Evolutionary conservation across 2,329 filamentous ascomycete genomes (phyloP).

Genomic region (Trichoderma arundinaceum): DNA sequence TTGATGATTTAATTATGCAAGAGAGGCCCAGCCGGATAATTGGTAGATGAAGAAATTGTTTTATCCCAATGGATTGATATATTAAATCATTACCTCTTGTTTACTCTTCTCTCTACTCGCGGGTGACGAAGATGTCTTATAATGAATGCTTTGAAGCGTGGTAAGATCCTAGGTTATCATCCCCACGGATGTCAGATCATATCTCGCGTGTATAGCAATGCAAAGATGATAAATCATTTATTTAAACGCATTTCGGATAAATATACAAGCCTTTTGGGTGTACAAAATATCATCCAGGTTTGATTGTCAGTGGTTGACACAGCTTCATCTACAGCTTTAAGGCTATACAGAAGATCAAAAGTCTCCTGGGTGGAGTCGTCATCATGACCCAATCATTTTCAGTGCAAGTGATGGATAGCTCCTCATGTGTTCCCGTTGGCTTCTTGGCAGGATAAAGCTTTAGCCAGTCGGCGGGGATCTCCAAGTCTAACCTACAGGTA

Average conservation of each 20-base stretch:
- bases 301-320: background rate
- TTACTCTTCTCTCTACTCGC: too few relatives aligned
- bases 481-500: slow-evolving; percentile 5
- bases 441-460: slow-evolving; percentile 20
- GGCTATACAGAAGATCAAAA: background rate
- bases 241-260: background rate
- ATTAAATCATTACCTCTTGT: background rate
- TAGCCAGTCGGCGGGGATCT: slow-evolving; percentile 15
- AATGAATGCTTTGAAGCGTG: background rate
- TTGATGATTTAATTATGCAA: background rate
- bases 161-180: background rate
- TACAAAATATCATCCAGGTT: background rate
- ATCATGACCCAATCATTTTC: background rate
- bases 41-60: background rate
- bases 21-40: background rate
- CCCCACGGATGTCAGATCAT: background rate
- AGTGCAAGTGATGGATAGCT: background rate
- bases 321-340: background rate
- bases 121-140: slow-evolving; percentile 4
- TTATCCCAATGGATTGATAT: background rate
- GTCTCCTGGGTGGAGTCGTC: background rate
- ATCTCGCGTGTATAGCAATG: background rate
- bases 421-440: background rate
- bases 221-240: background rate
- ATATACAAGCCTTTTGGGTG: background rate